Evolutionary conservation across 805 yeast genomes (phyloP).

Genomic region (Scheffersomyces lignosus): DNA sequence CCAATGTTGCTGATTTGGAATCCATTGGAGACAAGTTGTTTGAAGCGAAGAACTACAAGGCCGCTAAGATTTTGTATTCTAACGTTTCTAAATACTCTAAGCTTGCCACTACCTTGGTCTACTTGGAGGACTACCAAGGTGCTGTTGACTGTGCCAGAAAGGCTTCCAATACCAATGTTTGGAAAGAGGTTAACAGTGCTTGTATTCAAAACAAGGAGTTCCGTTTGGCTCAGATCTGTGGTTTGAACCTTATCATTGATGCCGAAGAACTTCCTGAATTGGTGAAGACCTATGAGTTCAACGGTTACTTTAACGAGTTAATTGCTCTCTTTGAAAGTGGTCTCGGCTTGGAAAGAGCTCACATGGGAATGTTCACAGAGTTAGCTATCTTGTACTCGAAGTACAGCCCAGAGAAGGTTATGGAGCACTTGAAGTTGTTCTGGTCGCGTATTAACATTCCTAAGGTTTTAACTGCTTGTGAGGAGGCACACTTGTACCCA

Average conservation of each 20-base stretch:
- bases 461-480: conserved; percentile 92
- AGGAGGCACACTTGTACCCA: conserved; percentile 92
- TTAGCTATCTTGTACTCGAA: conserved; percentile 88
- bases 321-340: conserved; percentile 94
- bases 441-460: conserved; percentile 99
- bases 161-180: conserved; percentile 88
- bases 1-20: conserved; percentile 93
- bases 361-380: conserved; percentile 99
- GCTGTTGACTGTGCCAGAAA: conserved; percentile 99
- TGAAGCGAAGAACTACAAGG: conserved; percentile 79
- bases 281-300: conserved; percentile 80
- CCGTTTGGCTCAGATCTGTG: conserved; percentile 97
- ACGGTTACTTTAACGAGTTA: conserved; percentile 90
- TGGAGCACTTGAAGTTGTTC: conserved; percentile 95
- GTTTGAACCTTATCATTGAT: conserved; percentile 92
- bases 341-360: conserved; percentile 95
- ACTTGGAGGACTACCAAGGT: conserved; percentile 86
- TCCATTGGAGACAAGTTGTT: conserved; percentile 88
- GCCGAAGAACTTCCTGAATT: conserved; percentile 95
- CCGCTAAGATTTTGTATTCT: conserved; percentile 85
- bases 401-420: conserved; percentile 83
- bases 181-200: conserved; percentile 97
- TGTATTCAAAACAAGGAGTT: conserved; percentile 94
- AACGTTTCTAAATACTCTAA: conserved; percentile 92
- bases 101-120: conserved; percentile 94